Percentiles rank a stretch among this genome's conserved stretches.
These are phyloP conservation scores for Dactylorhiza incarnata DNA, from an alignment of 106 monocot species.

Conservation along the genomic window DNA sequence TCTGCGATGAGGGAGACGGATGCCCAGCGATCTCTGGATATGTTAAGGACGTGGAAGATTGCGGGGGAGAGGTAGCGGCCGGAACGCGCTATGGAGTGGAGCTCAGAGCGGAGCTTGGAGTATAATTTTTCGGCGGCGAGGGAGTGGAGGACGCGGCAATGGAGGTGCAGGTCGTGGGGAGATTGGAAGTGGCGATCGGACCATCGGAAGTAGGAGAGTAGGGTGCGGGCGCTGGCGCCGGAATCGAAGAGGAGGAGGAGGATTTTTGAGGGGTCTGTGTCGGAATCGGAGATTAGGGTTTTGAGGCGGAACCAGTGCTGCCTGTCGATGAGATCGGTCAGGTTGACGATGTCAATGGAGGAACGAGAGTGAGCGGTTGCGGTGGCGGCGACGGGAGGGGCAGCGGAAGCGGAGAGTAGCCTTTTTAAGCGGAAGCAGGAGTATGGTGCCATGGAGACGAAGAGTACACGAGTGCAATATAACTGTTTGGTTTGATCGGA, in stretches of 20 bases:
- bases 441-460: not conserved
- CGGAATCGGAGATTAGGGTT: slow-evolving; percentile 17
- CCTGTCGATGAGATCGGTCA: slow-evolving; percentile 23
- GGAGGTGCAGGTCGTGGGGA: slow-evolving; percentile 30
- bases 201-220: slow-evolving; percentile 20
- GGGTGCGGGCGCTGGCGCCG: slow-evolving; percentile 5
- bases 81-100: slow-evolving; percentile 31
- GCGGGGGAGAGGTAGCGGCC: slow-evolving; percentile 20
- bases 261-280: slow-evolving; percentile 14
- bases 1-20: slow-evolving; percentile 54
- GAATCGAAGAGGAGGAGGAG: slow-evolving; percentile 12
- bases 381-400: not conserved
- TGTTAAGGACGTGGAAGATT: slow-evolving; percentile 32
- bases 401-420: not conserved
- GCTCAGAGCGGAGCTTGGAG: slow-evolving; percentile 31
- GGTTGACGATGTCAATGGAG: slow-evolving; percentile 11
- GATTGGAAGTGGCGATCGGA: slow-evolving; percentile 14
- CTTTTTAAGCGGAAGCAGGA: not conserved
- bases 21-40: slow-evolving; percentile 16
- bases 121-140: slow-evolving; percentile 12
- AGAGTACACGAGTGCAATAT: too few relatives aligned
- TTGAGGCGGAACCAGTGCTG: slow-evolving; percentile 50
- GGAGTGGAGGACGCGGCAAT: slow-evolving; percentile 33
- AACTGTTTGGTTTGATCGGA: too few relatives aligned
- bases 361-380: not conserved